Conservation (phyloP, 2,329 filamentous ascomycete species). For the Pseudomassariella vexata region DNA sequence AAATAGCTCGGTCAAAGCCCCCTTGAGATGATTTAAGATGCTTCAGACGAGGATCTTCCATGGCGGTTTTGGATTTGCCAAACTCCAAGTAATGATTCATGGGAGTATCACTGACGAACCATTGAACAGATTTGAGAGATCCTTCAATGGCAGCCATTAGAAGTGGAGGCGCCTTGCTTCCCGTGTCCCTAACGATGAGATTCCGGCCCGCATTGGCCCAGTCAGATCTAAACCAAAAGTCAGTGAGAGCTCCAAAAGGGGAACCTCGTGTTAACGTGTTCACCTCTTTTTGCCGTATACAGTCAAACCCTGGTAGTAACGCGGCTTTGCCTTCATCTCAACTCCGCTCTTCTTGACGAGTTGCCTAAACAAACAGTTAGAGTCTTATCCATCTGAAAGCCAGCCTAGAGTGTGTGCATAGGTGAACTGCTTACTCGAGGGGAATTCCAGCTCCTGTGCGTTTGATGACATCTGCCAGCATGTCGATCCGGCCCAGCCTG, state of each 20-base stretch:
- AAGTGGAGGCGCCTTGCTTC: constrained; percentile 49
- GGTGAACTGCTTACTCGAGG: constrained; percentile 41
- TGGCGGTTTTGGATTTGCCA: constrained; percentile 49
- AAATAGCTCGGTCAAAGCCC: constrained; percentile 59
- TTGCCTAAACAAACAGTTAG: constrained; percentile 18
- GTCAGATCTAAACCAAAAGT: constrained; percentile 48
- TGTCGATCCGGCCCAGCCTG: constrained; percentile 41
- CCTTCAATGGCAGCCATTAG: constrained; percentile 51
- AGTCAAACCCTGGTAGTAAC: constrained; percentile 40
- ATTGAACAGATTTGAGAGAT: constrained; percentile 65
- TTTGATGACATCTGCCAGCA: constrained; percentile 61
- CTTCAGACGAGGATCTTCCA: constrained; percentile 56
- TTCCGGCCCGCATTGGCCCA: constrained; percentile 64
- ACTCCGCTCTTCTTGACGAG: constrained; percentile 62
- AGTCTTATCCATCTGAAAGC: no score
- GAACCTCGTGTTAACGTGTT: neutral
- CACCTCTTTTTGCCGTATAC: constrained; percentile 61
- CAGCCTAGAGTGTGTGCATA: neutral
- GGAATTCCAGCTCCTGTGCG: constrained; percentile 64
- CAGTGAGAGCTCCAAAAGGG: no score
- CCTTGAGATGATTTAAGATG: constrained; percentile 53
- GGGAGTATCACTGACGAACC: constrained; percentile 70
- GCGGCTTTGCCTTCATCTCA: constrained; percentile 57
- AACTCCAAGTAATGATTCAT: constrained; percentile 65
- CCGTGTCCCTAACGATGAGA: constrained; percentile 30